Evolutionary conservation across 805 yeast species (phyloP).

Genomic region (Crinitomyces ghanaensis): DNA sequence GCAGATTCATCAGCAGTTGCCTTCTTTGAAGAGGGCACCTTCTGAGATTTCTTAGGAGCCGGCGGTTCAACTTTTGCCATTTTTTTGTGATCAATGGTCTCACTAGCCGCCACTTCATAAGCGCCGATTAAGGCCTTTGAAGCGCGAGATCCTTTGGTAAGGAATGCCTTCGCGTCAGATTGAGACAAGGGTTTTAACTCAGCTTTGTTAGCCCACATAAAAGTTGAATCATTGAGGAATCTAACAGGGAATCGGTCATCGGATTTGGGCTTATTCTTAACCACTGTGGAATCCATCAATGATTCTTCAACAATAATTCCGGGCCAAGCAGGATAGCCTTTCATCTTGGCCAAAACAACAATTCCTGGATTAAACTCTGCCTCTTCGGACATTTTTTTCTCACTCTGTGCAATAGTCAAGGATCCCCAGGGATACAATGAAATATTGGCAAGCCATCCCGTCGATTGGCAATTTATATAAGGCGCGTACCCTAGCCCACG

Average conservation of each 20-base stretch:
- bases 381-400: conserved; percentile 1
- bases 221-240: conserved; percentile 55
- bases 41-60: no score
- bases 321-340: conserved; percentile 89
- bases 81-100: conserved; percentile 1
- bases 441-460: no score
- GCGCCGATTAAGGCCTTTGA: conserved; percentile 38
- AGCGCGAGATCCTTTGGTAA: conserved; percentile 29
- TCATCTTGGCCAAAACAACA: conserved; percentile 65
- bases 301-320: conserved; percentile 41
- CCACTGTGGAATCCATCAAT: conserved; percentile 14
- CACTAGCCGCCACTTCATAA: conserved; percentile 20
- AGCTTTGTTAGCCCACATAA: conserved; percentile 45
- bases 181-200: conserved; percentile 39
- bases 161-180: conserved; percentile 33
- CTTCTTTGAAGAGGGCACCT: no score
- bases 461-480: no score
- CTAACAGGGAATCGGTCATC: conserved; percentile 41
- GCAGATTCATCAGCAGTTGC: neutral
- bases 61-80: no score
- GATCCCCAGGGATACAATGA: no score
- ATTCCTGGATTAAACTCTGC: conserved; percentile 35
- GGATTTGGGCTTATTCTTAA: conserved; percentile 26
- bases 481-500: no score
- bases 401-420: no score